Conservation (phyloP, 2,329 filamentous ascomycete genomes). For the Fusarium buharicum region DNA sequence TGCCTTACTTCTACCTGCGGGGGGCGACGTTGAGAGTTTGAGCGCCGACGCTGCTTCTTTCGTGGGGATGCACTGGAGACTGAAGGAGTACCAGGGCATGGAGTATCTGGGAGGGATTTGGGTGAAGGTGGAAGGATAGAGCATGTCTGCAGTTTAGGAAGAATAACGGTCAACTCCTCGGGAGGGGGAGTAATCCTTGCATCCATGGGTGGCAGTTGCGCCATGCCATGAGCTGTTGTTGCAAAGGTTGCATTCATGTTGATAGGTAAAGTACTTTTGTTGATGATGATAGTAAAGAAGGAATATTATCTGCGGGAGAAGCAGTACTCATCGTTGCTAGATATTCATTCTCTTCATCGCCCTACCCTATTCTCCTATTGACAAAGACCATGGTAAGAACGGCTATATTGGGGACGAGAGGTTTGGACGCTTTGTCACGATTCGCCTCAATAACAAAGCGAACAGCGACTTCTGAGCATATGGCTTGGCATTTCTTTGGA, state of each 20-base stretch:
- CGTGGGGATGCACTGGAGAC: not conserved
- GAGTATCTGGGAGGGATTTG: conserved; percentile 13
- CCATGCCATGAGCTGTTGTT: conserved; percentile 13
- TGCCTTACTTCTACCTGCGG: conserved; percentile 11
- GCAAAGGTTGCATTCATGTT: conserved; percentile 32
- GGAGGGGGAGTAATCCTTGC: conserved; percentile 34
- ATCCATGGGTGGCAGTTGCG: conserved; percentile 32
- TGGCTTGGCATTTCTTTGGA: conserved; percentile 13
- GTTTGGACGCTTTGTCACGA: conserved; percentile 37
- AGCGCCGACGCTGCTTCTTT: conserved; percentile 24
- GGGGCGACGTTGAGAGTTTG: conserved; percentile 9
- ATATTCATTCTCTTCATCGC: conserved; percentile 26
- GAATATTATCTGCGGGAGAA: not conserved
- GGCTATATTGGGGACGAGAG: conserved; percentile 20
- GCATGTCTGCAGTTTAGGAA: conserved; percentile 16
- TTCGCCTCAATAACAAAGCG: conserved; percentile 32
- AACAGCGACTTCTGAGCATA: conserved; percentile 24
- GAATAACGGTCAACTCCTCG: conserved; percentile 23
- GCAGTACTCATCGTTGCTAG: conserved; percentile 16
- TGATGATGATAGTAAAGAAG: conserved; percentile 10
- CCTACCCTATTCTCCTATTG: not conserved
- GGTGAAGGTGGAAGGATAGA: conserved; percentile 19
- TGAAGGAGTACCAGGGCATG: conserved; percentile 6
- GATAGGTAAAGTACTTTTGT: conserved; percentile 10
- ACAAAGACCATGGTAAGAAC: conserved; percentile 24